Evolutionary conservation across 352 stramenopile species (phyloP).

Genomic region (Phytophthora pisi): DNA sequence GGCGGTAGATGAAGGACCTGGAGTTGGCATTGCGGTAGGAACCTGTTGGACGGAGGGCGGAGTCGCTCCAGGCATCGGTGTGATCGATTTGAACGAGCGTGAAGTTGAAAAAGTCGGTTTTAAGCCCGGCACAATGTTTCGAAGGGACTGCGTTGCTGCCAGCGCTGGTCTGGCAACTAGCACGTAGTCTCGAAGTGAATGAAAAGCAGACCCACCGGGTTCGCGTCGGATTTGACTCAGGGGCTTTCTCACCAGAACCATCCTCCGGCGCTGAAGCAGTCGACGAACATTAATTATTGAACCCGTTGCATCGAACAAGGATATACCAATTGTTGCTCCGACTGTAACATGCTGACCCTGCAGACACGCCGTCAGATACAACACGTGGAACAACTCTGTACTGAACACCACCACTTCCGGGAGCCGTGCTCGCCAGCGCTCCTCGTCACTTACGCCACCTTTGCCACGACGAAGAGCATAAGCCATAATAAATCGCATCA

Average conservation of each 20-base stretch:
- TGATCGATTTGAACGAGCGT: background rate
- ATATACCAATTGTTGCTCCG: slow-evolving; percentile 12
- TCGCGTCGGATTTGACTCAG: background rate
- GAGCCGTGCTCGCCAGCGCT: slow-evolving; percentile 20
- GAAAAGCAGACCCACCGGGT: background rate
- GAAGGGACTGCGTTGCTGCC: background rate
- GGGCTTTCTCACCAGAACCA: background rate
- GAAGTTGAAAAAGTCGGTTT: background rate
- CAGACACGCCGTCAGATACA: slow-evolving; percentile 28
- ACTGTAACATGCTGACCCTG: slow-evolving; percentile 11
- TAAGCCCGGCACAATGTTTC: background rate
- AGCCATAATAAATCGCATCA: slow-evolving; percentile 16
- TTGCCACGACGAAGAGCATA: slow-evolving; percentile 10
- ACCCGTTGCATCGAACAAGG: slow-evolving; percentile 1
- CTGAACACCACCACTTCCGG: slow-evolving; percentile 29
- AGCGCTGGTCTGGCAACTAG: background rate
- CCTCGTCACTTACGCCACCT: background rate
- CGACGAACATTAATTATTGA: slow-evolving; percentile 5
- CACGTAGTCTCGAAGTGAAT: background rate
- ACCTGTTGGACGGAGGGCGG: background rate
- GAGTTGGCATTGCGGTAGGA: too few species aligned
- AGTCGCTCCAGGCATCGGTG: background rate
- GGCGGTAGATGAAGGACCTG: background rate
- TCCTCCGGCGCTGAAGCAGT: slow-evolving; percentile 1
- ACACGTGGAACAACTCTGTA: slow-evolving; percentile 26